Percentiles rank a stretch among this genome's conserved stretches.
Conservation (phyloP, 805 yeast genomes). For the Schwanniomyces pseudopolymorphus region DNA sequence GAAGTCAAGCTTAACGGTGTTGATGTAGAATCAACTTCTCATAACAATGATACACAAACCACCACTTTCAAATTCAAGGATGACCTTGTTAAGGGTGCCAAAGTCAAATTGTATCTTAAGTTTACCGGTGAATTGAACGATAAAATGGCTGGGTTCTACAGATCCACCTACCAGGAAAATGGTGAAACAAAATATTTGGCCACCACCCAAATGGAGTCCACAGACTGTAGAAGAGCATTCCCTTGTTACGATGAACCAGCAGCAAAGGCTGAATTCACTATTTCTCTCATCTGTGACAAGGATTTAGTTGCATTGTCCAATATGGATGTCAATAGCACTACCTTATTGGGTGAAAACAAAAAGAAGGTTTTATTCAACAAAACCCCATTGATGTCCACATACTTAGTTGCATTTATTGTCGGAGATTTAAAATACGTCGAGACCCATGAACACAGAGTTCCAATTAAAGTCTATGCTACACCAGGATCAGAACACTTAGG, state of each 20-base stretch:
- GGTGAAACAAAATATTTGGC: slow-evolving; percentile 72
- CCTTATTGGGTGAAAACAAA: slow-evolving; percentile 38
- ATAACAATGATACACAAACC: slow-evolving; percentile 38
- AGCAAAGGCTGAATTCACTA: slow-evolving; percentile 69
- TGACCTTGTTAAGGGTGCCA: slow-evolving; percentile 31
- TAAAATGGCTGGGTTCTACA: slow-evolving; percentile 82
- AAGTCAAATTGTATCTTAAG: slow-evolving; percentile 46
- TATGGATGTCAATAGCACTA: slow-evolving; percentile 61
- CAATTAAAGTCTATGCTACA: slow-evolving; percentile 79
- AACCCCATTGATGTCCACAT: slow-evolving; percentile 85
- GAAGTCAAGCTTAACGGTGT: slow-evolving; percentile 40
- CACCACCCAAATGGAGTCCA: slow-evolving; percentile 84
- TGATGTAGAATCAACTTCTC: slow-evolving; percentile 20
- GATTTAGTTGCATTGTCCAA: slow-evolving; percentile 63
- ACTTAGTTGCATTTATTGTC: slow-evolving; percentile 77
- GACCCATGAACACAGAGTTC: slow-evolving; percentile 62
- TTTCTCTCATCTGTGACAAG: slow-evolving; percentile 57
- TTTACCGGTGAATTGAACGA: slow-evolving; percentile 68
- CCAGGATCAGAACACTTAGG: slow-evolving; percentile 76
- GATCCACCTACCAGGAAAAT: slow-evolving; percentile 62
- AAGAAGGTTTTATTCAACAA: slow-evolving; percentile 64
- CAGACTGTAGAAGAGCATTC: slow-evolving; percentile 84
- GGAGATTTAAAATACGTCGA: slow-evolving; percentile 80
- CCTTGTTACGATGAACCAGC: slow-evolving; percentile 87
- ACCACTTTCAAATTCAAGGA: slow-evolving; percentile 41